Evolutionary conservation across 495 filamentous ascomycete species (phyloP).

Genomic region (Hypoxylon perforatum): DNA sequence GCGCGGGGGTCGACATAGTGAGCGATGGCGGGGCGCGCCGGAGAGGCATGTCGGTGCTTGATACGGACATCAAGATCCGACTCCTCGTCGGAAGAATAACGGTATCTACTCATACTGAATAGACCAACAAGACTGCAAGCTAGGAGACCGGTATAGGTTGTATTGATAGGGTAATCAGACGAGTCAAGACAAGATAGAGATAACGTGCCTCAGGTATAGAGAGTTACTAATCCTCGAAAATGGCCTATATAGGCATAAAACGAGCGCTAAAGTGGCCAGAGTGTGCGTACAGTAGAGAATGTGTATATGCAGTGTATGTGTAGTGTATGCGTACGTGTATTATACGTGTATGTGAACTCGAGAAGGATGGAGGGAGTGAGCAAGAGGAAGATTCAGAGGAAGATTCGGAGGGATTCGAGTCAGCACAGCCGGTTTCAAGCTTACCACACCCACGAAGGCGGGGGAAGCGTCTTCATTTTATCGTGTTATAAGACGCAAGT

Average conservation of each 20-base stretch:
- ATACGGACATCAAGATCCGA: conserved; percentile 60
- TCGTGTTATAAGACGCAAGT: conserved; percentile 12
- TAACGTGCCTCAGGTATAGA: background rate
- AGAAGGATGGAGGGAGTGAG: background rate
- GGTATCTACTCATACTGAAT: conserved; percentile 65
- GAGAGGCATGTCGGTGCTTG: conserved; percentile 49
- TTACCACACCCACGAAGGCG: conserved; percentile 18
- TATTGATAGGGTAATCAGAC: background rate
- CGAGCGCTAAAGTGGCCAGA: no score
- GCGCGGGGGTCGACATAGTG: conserved; percentile 55
- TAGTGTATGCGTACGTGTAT: no score
- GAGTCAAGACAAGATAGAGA: background rate
- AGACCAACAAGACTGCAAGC: background rate
- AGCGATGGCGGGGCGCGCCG: conserved; percentile 46
- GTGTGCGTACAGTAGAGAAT: background rate
- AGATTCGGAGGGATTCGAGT: conserved; percentile 5
- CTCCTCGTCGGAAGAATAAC: conserved; percentile 47
- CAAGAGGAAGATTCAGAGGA: conserved; percentile 10
- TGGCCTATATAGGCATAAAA: no score
- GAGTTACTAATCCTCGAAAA: background rate
- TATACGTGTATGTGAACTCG: background rate
- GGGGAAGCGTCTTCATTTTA: conserved; percentile 16
- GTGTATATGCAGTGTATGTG: background rate
- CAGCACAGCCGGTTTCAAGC: conserved; percentile 9
- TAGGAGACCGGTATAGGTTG: no score